A percentile compares a stretch with the other conserved stretches of the same genome.
phyloP scores from a whole-genome alignment of 2,329 filamentous ascomycete species.

The Akanthomyces uredinophilus region DNA sequence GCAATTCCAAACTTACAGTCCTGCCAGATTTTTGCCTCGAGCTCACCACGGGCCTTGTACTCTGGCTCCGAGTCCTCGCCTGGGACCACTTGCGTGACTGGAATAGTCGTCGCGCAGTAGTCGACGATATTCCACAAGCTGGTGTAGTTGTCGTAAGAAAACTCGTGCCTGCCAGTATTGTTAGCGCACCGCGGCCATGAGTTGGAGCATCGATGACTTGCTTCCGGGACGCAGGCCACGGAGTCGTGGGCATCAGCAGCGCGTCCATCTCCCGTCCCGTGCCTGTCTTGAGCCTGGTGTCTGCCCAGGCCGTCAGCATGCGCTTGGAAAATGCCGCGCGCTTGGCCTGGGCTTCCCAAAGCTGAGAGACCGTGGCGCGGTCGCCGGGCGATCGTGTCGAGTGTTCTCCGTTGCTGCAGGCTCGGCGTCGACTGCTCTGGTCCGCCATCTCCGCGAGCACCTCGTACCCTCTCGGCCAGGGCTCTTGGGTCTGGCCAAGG shows the following conservation, averaged over 20 bases:
- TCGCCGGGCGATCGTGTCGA: background rate
- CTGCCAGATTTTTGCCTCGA: background rate
- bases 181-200: background rate
- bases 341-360: background rate
- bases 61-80: background rate
- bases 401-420: background rate
- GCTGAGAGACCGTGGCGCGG: background rate
- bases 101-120: constrained; percentile 1
- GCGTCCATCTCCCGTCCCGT: constrained; percentile 3
- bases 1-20: background rate
- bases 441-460: background rate
- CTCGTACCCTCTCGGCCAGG: constrained; percentile 3
- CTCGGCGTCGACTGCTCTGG: background rate
- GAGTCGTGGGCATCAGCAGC: background rate
- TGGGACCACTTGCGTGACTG: background rate
- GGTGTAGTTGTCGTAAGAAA: constrained; percentile 5
- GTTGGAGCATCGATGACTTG: background rate
- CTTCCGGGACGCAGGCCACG: background rate
- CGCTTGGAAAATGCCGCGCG: background rate
- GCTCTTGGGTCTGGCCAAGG: background rate
- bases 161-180: background rate
- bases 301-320: background rate
- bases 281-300: background rate
- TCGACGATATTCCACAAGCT: constrained; percentile 1
- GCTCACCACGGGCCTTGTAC: background rate